Base-by-base conservation (phyloP, 2,329 filamentous ascomycete species). In the Colletotrichum abscissum region DNA sequence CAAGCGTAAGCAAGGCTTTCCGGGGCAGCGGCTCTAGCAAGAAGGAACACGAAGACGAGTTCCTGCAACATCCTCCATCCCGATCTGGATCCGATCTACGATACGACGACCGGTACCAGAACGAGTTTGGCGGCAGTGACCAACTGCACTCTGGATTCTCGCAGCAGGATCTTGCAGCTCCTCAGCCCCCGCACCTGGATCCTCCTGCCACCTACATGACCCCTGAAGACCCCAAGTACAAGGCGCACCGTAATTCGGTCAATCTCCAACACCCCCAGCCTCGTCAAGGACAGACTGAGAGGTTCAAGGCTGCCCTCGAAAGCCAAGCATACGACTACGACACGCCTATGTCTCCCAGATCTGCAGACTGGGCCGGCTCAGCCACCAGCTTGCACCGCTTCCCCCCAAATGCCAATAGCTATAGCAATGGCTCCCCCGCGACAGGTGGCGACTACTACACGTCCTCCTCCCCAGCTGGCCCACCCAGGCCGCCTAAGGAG, bases 221-320 rank as follows among this genome's bases (percentile, higher is more conserved):
- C 5, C 85, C 86, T 35, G 92, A 90, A 78, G 92, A 95, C 76
- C 93, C 93, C 59, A 95, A 95, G 81, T 95, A 95, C 82, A 92
- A 93, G 81, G 93, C 93, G 69, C 93, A 95, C 80, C 92, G 94
- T 77, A 94, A 95, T 83, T 95, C 93, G 30, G 81, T 95, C 69
- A 94, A 95, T 78, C 85, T 96, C 52, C 91, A 95, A 79, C 94
- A 96, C 81, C 94, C 94, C 6, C 93, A 95, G 80, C 94, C 94
- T 9, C 87, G 93, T 33, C 91, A 90, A 22, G 93, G 93, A 0
- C 91, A 93, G 69, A 94, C 92, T 0, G 90, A 93, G 79, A 91
- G 92, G 30, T 94, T 94, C 82, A 91, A 93, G 77, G 93, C 90
- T 30, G 90, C 92, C 1, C 86, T 95, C 24, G 94, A 96, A 83